Conservation (phyloP, 1,284 basidiomycete species). For the Xanthoconium separans region DNA sequence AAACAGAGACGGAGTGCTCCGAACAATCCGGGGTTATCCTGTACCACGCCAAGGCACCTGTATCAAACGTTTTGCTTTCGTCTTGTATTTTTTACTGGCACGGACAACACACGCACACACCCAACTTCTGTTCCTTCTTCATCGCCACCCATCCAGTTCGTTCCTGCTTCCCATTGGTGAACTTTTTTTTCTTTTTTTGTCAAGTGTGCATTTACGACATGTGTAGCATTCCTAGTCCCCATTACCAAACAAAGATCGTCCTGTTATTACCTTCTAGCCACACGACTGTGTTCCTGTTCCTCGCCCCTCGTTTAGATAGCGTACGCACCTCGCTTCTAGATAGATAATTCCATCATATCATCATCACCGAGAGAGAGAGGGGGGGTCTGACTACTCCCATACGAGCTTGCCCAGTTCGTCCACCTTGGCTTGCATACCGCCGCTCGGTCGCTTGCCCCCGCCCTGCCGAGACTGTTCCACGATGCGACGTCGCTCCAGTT, state of each 20-base stretch:
- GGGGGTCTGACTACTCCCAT: conserved; percentile 47
- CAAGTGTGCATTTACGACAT: too few species aligned
- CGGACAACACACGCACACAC: too few species aligned
- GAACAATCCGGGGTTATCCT: conserved; percentile 11
- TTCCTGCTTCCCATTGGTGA: too few species aligned
- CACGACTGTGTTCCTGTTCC: too few species aligned
- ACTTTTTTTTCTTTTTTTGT: too few species aligned
- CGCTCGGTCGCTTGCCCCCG: conserved; percentile 39
- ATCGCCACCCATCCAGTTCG: too few species aligned
- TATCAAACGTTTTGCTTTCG: too few species aligned
- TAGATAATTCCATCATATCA: conserved; percentile 13
- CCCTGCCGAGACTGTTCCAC: conserved; percentile 44
- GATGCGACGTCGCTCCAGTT: conserved; percentile 54
- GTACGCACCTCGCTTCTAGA: conserved; percentile 3
- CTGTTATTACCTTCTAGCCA: not conserved
- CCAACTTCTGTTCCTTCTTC: too few species aligned
- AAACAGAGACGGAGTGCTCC: not conserved
- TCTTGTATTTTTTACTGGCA: too few species aligned
- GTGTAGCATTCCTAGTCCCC: too few species aligned
- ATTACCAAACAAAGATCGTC: conserved; percentile 6
- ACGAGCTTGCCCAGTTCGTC: conserved; percentile 52
- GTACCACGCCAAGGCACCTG: not conserved
- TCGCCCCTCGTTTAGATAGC: conserved; percentile 19
- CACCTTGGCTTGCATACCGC: conserved; percentile 56
- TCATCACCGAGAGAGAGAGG: too few species aligned